phyloP scores from a whole-genome alignment of 129 eudicot species.

The Ambrosia artemisiifolia region DNA sequence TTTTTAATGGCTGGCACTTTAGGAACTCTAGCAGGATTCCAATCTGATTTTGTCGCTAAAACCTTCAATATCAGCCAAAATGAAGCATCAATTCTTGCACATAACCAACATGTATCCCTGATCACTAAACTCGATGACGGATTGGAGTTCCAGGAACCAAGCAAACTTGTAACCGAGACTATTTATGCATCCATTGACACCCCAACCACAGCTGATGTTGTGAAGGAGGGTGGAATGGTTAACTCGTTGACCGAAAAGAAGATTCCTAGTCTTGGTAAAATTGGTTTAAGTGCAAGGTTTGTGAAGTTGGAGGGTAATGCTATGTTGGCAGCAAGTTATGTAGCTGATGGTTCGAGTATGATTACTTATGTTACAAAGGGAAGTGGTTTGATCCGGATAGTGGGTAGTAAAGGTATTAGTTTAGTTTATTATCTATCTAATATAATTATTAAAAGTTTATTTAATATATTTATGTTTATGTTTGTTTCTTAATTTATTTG shows the following conservation, averaged over 20 bases:
- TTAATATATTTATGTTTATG: no score
- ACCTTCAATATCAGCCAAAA: conserved; percentile 19
- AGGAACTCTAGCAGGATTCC: conserved; percentile 39
- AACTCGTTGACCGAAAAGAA: conserved; percentile 24
- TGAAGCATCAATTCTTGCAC: conserved; percentile 14
- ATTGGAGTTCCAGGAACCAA: conserved; percentile 28
- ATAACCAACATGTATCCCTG: conserved; percentile 25
- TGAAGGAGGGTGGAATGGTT: conserved; percentile 20
- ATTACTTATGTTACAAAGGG: conserved; percentile 42
- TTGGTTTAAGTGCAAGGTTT: conserved; percentile 40
- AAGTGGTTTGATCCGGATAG: conserved; percentile 45
- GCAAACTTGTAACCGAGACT: not conserved
- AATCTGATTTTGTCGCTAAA: conserved; percentile 34
- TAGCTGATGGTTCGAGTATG: conserved; percentile 31
- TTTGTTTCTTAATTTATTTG: no score
- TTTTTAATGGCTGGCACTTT: conserved; percentile 37
- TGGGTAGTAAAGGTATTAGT: conserved; percentile 36
- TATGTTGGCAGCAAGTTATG: conserved; percentile 37
- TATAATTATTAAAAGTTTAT: no score
- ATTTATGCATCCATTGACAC: conserved; percentile 8
- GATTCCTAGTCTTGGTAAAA: conserved; percentile 32
- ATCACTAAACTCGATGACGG: conserved; percentile 29
- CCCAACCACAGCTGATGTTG: not conserved
- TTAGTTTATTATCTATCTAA: no score
- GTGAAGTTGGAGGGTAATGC: conserved; percentile 39